Percentiles rank a stretch among this genome's conserved stretches.
Conservation (phyloP, 2,329 filamentous ascomycete species). For the Calonectria hawksworthii region DNA sequence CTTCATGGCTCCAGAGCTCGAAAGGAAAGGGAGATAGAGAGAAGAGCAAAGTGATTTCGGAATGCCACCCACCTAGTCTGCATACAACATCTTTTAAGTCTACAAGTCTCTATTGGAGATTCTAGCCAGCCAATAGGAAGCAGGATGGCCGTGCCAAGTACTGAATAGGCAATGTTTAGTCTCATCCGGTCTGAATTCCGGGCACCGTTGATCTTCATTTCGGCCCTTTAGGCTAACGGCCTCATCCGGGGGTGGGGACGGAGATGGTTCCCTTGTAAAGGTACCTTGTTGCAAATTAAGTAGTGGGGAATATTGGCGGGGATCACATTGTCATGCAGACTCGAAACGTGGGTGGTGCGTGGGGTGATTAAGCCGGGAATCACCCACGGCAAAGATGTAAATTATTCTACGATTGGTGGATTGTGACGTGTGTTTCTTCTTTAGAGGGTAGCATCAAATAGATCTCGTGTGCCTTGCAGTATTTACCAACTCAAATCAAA, state of each 20-base stretch:
- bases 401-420: background rate
- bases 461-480: background rate
- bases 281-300: background rate
- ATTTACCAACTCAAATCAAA: background rate
- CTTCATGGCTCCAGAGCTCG: background rate
- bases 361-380: background rate
- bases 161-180: background rate
- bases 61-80: background rate
- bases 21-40: background rate
- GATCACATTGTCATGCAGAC: background rate
- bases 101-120: background rate
- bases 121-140: slow-evolving; percentile 8
- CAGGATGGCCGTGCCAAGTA: background rate
- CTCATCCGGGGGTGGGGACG: background rate
- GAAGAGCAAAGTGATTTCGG: no score
- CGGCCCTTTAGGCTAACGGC: background rate
- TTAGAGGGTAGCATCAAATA: background rate
- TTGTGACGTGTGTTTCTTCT: no score
- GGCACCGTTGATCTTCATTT: slow-evolving; percentile 1
- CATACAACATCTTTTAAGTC: background rate
- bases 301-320: background rate
- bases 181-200: background rate
- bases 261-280: background rate
- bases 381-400: background rate
- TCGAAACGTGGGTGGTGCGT: background rate